phyloP scores from a whole-genome alignment of 371 early-diverging fungal species.

The Dinochytrium kinnereticum region DNA sequence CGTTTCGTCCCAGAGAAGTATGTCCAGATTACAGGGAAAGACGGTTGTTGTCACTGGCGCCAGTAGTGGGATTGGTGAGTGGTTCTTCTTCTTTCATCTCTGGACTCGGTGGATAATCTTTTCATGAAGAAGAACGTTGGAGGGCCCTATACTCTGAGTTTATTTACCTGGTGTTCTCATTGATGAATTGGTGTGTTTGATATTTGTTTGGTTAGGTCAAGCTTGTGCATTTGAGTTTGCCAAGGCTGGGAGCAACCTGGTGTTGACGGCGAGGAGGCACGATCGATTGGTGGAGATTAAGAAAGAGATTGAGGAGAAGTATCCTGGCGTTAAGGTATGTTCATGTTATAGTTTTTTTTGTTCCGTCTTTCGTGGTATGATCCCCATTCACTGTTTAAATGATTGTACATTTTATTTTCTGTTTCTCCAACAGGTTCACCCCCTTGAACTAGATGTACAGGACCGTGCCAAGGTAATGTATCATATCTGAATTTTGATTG shows the following conservation, averaged over 20 bases:
- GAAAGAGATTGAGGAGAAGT: conserved; percentile 48
- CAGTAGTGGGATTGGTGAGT: conserved; percentile 73
- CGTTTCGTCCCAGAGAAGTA: no score
- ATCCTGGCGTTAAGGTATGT: conserved; percentile 62
- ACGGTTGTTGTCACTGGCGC: conserved; percentile 81
- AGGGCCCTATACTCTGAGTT: no score
- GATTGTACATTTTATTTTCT: no score
- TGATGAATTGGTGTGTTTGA: neutral
- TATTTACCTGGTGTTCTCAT: neutral
- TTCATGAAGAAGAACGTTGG: neutral
- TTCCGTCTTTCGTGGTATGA: no score
- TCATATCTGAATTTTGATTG: no score
- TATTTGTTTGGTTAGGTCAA: conserved; percentile 56
- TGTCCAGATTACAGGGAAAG: conserved; percentile 15
- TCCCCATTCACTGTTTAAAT: neutral
- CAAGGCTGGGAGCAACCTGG: conserved; percentile 72
- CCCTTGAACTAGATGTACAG: conserved; percentile 78
- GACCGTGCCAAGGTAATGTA: conserved; percentile 43
- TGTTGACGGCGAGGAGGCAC: conserved; percentile 80
- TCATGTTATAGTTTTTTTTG: no score
- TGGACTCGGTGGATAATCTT: no score
- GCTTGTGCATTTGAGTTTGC: conserved; percentile 89
- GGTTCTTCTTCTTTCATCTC: no score
- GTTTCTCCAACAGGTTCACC: no score
- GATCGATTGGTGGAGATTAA: conserved; percentile 71